Evolutionary conservation across 164 flowering plant genomes (phyloP).

Genomic region (Pachysandra terminalis): DNA sequence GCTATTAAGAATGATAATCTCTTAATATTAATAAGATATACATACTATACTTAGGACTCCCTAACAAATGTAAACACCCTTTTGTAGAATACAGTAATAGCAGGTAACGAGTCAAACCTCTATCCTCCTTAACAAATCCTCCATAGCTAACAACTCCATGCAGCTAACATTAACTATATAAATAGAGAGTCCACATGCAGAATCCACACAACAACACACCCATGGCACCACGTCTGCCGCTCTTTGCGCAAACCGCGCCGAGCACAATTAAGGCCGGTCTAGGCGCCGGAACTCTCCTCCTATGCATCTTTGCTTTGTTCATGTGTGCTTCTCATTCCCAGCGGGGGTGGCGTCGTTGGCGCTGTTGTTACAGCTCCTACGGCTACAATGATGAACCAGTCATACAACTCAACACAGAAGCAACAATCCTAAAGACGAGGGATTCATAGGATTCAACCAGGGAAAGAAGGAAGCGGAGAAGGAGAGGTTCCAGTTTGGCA

Average conservation of each 20-base stretch:
- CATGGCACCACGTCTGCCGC: slow-evolving; percentile 42
- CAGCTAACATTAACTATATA: background rate
- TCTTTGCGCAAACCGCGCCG: background rate
- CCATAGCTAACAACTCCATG: background rate
- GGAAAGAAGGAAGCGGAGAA: slow-evolving; percentile 11
- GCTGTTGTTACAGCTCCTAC: slow-evolving; percentile 29
- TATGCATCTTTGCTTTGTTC: slow-evolving; percentile 47
- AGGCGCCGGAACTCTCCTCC: slow-evolving; percentile 29
- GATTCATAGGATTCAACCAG: slow-evolving; percentile 1
- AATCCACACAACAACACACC: background rate
- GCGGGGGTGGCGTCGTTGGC: slow-evolving; percentile 34
- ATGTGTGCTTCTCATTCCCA: slow-evolving; percentile 74
- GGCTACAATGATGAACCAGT: slow-evolving; percentile 34
- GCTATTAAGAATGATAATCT: no score
- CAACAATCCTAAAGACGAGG: slow-evolving; percentile 9
- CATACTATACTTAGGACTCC: no score
- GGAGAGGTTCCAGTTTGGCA: slow-evolving; percentile 53
- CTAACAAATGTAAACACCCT: no score
- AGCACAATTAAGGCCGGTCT: slow-evolving; percentile 26
- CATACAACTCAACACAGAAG: slow-evolving; percentile 39
- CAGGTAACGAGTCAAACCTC: no score
- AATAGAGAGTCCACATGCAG: background rate
- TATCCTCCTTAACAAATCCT: background rate
- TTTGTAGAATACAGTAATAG: no score
- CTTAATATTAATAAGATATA: no score